These are phyloP conservation scores for Colletotrichum zoysiae DNA, from an alignment of 2,329 filamentous ascomycete species.

Conservation along the genomic window DNA sequence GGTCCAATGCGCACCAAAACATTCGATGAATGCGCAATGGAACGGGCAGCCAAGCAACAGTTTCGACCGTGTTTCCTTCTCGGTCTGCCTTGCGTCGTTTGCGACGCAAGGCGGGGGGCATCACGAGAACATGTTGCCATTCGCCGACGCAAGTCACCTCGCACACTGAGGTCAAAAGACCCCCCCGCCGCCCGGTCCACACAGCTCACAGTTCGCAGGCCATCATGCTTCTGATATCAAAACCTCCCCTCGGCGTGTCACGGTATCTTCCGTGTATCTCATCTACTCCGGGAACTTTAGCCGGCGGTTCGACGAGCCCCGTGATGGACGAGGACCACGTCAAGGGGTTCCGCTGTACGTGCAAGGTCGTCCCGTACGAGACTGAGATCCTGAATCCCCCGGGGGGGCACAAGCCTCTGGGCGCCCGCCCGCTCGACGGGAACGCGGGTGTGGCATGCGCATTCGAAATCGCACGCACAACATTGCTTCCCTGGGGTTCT, in stretches of 20 bases:
- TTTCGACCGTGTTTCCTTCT: not conserved
- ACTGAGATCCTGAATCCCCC: not conserved
- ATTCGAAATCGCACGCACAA: not conserved
- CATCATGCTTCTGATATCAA: not conserved
- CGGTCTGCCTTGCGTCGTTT: not conserved
- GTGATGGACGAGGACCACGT: constrained; percentile 4
- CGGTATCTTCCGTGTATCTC: not conserved
- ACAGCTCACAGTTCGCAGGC: not conserved
- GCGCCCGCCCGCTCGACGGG: constrained; percentile 11
- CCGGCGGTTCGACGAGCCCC: not conserved
- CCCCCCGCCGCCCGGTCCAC: too few species aligned
- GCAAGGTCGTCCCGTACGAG: not conserved
- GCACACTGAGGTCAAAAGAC: not conserved
- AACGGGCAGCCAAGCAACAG: constrained; percentile 3
- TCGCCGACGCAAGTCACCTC: not conserved
- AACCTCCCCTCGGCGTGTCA: not conserved
- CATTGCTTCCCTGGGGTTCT: not conserved
- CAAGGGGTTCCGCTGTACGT: not conserved
- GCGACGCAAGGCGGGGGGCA: not conserved
- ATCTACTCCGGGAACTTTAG: not conserved
- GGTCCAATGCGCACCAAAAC: constrained; percentile 1
- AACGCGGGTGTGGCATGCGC: constrained; percentile 20
- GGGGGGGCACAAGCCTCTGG: constrained; percentile 9
- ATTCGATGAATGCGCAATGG: constrained; percentile 1
- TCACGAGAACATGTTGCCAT: not conserved